Percentiles rank a stretch among this genome's conserved stretches.
These are phyloP conservation scores for Pistacia atlantica DNA, from an alignment of 345 rosid species.

Conservation along the genomic window DNA sequence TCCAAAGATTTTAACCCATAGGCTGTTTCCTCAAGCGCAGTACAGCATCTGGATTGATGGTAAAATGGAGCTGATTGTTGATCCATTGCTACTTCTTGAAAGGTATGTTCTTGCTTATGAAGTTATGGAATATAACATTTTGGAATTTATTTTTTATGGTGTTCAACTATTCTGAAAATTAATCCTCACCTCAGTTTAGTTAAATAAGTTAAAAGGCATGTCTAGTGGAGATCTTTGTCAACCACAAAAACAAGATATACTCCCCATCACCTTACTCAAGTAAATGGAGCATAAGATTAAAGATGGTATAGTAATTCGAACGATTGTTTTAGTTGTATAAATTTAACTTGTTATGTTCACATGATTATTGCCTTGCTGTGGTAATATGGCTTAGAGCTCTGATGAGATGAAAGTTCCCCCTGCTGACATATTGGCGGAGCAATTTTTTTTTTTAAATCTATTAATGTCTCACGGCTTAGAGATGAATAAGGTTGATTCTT, in stretches of 20 bases:
- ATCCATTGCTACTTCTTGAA: constrained; percentile 85
- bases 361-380: not conserved
- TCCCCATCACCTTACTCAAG: not conserved
- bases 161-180: not conserved
- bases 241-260: not conserved
- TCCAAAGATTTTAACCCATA: constrained; percentile 94
- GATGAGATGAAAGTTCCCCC: no score
- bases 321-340: no score
- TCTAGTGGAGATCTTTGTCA: not conserved
- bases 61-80: constrained; percentile 96
- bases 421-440: no score
- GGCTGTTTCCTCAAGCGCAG: constrained; percentile 88
- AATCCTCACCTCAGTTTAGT: not conserved
- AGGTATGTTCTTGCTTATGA: constrained; percentile 46
- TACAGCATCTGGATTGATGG: constrained; percentile 99
- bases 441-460: no score
- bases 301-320: no score
- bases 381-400: not conserved
- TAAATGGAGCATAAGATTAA: not conserved
- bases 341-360: not conserved
- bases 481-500: no score
- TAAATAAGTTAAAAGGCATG: not conserved
- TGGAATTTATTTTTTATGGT: not conserved
- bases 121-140: not conserved
- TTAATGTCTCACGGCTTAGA: no score